A percentile compares a stretch with the other conserved stretches of the same genome.
phyloP scores from a whole-genome alignment of 1,139 yeast species.

The Suhomyces terraborum region DNA sequence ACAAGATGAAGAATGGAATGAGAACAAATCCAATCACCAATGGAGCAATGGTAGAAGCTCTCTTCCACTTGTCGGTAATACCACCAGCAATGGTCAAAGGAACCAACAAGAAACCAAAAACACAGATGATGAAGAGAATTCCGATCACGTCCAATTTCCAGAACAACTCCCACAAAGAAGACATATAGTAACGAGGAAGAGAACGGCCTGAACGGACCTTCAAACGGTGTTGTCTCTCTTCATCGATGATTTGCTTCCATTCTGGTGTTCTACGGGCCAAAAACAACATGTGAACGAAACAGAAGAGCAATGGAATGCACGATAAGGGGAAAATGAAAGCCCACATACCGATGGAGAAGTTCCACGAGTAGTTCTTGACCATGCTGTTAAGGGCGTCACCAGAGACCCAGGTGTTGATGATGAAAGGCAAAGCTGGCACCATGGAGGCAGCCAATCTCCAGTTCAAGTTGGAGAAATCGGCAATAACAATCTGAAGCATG shows the following conservation, averaged over 20 bases:
- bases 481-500: slow-evolving; percentile 56
- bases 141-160: slow-evolving; percentile 62
- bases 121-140: slow-evolving; percentile 47
- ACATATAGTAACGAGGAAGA: not conserved
- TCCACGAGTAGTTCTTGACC: slow-evolving; percentile 49
- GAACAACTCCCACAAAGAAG: slow-evolving; percentile 25
- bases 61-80: slow-evolving; percentile 48
- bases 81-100: slow-evolving; percentile 63
- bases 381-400: slow-evolving; percentile 47
- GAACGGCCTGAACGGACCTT: slow-evolving; percentile 4
- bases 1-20: slow-evolving; percentile 53
- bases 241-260: slow-evolving; percentile 31
- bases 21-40: slow-evolving; percentile 61
- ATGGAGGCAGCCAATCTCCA: slow-evolving; percentile 69
- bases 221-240: slow-evolving; percentile 17
- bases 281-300: slow-evolving; percentile 57
- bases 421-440: slow-evolving; percentile 67
- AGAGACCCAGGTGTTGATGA: slow-evolving; percentile 75
- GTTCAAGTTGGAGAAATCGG: slow-evolving; percentile 67
- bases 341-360: slow-evolving; percentile 79
- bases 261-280: slow-evolving; percentile 56
- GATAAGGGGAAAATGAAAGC: slow-evolving; percentile 72
- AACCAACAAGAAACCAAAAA: slow-evolving; percentile 59
- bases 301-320: slow-evolving; percentile 56
- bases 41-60: slow-evolving; percentile 59